Evolutionary conservation across 164 flowering plant species (phyloP).

Genomic region (Euptelea pleiosperma): DNA sequence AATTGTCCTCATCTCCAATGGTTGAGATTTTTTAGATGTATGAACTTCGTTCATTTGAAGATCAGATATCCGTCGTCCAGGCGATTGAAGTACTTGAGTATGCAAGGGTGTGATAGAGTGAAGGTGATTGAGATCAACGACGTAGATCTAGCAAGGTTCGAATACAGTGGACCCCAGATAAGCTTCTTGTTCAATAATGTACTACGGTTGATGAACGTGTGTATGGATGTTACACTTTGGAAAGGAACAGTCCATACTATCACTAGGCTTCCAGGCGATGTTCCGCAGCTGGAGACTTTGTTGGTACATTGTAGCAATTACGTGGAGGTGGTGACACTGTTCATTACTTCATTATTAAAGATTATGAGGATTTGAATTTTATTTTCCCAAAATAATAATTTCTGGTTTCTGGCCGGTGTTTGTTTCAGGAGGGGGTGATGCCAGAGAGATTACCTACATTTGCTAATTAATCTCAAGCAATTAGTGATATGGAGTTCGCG

Average conservation of each 20-base stretch:
- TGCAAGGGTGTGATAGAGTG: neutral
- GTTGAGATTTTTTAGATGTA: neutral
- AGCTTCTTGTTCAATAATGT: slow-evolving; percentile 1
- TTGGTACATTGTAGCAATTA: neutral
- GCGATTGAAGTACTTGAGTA: neutral
- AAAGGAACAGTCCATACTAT: neutral
- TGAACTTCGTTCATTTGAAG: neutral
- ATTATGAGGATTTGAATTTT: too few relatives aligned
- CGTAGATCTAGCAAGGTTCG: neutral
- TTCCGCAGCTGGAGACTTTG: slow-evolving; percentile 6
- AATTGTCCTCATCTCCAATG: neutral
- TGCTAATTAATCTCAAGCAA: slow-evolving; percentile 4
- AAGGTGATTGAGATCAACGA: neutral
- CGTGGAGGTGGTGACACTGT: neutral
- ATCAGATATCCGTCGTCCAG: neutral
- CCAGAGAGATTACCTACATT: slow-evolving; percentile 5
- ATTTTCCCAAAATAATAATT: too few relatives aligned
- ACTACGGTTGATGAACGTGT: neutral
- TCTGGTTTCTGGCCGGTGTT: too few relatives aligned
- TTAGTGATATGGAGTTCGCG: neutral
- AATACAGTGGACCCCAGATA: neutral
- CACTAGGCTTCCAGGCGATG: neutral
- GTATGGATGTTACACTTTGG: neutral
- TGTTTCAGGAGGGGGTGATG: neutral
- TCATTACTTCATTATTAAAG: too few relatives aligned